Percentiles rank a stretch among this genome's conserved stretches.
Conservation (phyloP, 495 filamentous ascomycete species). For the Talaromyces stipitatus region DNA sequence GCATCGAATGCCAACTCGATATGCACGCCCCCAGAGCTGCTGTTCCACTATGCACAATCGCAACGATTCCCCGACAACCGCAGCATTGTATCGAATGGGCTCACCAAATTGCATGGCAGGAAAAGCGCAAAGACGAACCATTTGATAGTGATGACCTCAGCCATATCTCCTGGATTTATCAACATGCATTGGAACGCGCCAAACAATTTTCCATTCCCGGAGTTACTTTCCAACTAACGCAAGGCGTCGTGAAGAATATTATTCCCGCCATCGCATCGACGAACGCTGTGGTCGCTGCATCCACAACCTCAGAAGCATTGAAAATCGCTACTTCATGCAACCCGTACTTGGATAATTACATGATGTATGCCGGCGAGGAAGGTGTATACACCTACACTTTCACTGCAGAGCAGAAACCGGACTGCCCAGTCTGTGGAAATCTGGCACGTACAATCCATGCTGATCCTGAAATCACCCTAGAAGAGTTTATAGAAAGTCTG, state of each 20-base stretch:
- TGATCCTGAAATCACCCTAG: slow-evolving; percentile 63
- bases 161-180: slow-evolving; percentile 95
- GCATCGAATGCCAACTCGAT: slow-evolving; percentile 97
- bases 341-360: slow-evolving; percentile 86
- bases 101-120: slow-evolving; percentile 76
- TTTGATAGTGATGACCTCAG: slow-evolving; percentile 96
- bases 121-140: slow-evolving; percentile 45
- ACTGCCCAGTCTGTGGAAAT: slow-evolving; percentile 92
- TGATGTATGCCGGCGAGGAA: slow-evolving; percentile 98
- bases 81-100: slow-evolving; percentile 99
- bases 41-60: slow-evolving; percentile 93
- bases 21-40: slow-evolving; percentile 93
- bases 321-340: slow-evolving; percentile 83
- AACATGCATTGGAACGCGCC: slow-evolving; percentile 72
- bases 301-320: slow-evolving; percentile 92
- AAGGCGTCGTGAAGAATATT: slow-evolving; percentile 98
- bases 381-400: slow-evolving; percentile 96
- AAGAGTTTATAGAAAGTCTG: slow-evolving; percentile 79
- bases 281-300: slow-evolving; percentile 92
- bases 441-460: slow-evolving; percentile 64
- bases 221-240: slow-evolving; percentile 93
- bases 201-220: slow-evolving; percentile 85
- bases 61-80: slow-evolving; percentile 93
- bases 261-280: slow-evolving; percentile 98
- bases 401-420: slow-evolving; percentile 79